These are phyloP conservation scores for Chaetomium sp. DNA, from an alignment of 2,329 filamentous ascomycete species.

Conservation along the genomic window DNA sequence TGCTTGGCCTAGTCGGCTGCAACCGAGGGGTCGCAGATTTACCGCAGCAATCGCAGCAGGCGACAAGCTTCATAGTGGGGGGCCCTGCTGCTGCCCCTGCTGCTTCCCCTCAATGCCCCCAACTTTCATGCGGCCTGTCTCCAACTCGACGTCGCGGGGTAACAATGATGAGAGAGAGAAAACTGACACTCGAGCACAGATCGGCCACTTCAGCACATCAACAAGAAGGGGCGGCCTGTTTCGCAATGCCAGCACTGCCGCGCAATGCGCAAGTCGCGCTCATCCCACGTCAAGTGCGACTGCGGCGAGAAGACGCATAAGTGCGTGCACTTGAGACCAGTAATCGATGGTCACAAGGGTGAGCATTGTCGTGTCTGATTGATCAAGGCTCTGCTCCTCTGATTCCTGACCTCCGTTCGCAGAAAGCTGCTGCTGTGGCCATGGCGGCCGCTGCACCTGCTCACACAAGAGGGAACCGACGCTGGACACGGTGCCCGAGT, in stretches of 20 bases:
- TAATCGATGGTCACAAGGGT: slow-evolving; percentile 62
- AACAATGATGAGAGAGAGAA: slow-evolving; percentile 6
- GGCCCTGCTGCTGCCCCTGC: slow-evolving; percentile 17
- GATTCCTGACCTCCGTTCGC: slow-evolving; percentile 38
- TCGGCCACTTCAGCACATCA: slow-evolving; percentile 88
- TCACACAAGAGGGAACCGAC: slow-evolving; percentile 62
- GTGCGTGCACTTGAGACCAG: slow-evolving; percentile 62
- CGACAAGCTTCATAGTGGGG: slow-evolving; percentile 18
- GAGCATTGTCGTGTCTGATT: slow-evolving; percentile 42
- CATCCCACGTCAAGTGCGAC: slow-evolving; percentile 93
- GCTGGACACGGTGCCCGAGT: slow-evolving; percentile 66
- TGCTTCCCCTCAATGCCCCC: slow-evolving; percentile 16
- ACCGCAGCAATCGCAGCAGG: slow-evolving; percentile 26
- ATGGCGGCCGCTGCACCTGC: slow-evolving; percentile 68
- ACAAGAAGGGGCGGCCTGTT: slow-evolving; percentile 95
- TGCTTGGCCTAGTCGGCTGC: slow-evolving; percentile 30
- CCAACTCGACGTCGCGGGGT: slow-evolving; percentile 22
- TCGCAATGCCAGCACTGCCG: slow-evolving; percentile 98
- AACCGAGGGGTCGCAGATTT: slow-evolving; percentile 32
- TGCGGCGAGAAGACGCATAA: slow-evolving; percentile 89
- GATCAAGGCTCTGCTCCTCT: slow-evolving; percentile 36
- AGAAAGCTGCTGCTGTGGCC: slow-evolving; percentile 72
- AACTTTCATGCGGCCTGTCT: slow-evolving; percentile 5
- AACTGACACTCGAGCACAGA: slow-evolving; percentile 57
- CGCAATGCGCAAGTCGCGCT: slow-evolving; percentile 90